A percentile compares a stretch with the other conserved stretches of the same genome.
Evolutionary conservation across 257 asterid genomes (phyloP).

Genomic region (Coffea canephora): DNA sequence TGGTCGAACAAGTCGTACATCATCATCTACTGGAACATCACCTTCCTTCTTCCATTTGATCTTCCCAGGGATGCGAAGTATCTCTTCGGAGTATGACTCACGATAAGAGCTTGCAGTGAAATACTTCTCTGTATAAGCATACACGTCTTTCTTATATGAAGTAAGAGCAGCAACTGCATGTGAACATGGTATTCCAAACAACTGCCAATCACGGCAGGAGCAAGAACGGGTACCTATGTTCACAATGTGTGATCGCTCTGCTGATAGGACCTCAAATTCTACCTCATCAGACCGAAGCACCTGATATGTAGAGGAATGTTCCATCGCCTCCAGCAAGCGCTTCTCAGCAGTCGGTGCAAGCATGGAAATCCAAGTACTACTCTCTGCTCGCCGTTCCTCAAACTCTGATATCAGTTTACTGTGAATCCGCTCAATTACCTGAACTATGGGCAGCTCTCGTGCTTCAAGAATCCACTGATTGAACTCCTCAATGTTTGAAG

Average conservation of each 20-base stretch:
- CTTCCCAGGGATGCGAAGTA: slow-evolving; percentile 46
- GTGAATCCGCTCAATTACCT: slow-evolving; percentile 64
- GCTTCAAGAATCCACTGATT: slow-evolving; percentile 61
- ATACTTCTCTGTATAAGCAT: slow-evolving; percentile 46
- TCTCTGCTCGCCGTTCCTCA: slow-evolving; percentile 45
- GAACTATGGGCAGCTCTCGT: slow-evolving; percentile 66
- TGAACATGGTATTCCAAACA: slow-evolving; percentile 67
- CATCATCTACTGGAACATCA: slow-evolving; percentile 29
- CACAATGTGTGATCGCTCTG: slow-evolving; percentile 60
- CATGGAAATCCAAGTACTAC: slow-evolving; percentile 52
- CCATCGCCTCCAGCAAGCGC: slow-evolving; percentile 45
- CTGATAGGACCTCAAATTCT: slow-evolving; percentile 68
- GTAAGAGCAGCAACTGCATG: slow-evolving; percentile 68
- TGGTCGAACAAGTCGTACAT: slow-evolving; percentile 46
- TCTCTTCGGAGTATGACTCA: slow-evolving; percentile 44
- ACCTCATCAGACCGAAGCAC: slow-evolving; percentile 74
- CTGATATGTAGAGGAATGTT: slow-evolving; percentile 47
- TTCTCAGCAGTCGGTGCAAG: slow-evolving; percentile 67
- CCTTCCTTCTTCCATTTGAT: slow-evolving; percentile 49
- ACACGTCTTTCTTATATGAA: slow-evolving; percentile 52
- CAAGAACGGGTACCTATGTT: slow-evolving; percentile 51
- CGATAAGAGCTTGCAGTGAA: slow-evolving; percentile 47
- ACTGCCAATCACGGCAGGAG: slow-evolving; percentile 75
- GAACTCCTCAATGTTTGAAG: slow-evolving; percentile 60
- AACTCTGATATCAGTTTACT: slow-evolving; percentile 43